Conservation (phyloP, 2,329 filamentous ascomycete species). For the Colletotrichum graminicola region DNA sequence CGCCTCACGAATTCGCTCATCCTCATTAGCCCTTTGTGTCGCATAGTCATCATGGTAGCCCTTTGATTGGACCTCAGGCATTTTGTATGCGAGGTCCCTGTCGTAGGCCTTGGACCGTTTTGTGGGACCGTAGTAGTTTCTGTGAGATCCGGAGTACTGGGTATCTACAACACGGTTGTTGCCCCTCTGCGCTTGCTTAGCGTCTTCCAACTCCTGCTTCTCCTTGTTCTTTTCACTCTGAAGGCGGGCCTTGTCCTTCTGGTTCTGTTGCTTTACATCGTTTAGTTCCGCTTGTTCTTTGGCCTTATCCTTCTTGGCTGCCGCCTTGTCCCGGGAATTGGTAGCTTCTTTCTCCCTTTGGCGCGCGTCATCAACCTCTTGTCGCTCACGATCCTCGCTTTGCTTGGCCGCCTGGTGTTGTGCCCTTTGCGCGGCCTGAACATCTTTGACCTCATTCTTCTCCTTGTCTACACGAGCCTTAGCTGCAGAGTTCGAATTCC, state of each 20-base stretch:
- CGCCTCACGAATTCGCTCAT: neutral
- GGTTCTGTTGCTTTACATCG: neutral
- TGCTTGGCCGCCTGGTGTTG: neutral
- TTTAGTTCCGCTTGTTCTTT: neutral
- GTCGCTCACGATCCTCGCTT: neutral
- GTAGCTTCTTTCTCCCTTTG: neutral
- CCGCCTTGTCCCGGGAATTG: neutral
- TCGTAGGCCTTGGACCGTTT: too few relatives aligned
- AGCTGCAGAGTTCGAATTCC: neutral
- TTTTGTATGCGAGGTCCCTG: neutral
- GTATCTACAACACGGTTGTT: neutral
- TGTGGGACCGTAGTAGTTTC: neutral
- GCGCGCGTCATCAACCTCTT: neutral
- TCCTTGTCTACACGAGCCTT: neutral
- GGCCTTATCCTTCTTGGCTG: neutral
- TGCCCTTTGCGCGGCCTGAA: neutral
- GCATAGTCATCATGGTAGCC: neutral
- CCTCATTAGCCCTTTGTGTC: neutral
- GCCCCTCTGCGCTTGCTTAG: neutral
- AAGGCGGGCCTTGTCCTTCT: neutral
- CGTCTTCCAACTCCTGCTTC: slow-evolving; percentile 1
- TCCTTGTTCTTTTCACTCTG: slow-evolving; percentile 1
- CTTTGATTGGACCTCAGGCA: neutral
- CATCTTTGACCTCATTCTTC: slow-evolving; percentile 4
- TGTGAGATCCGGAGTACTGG: neutral